Percentiles rank a stretch among this genome's conserved stretches.
Conservation (phyloP, 1,284 basidiomycete species). For the Ustilago sp. region DNA sequence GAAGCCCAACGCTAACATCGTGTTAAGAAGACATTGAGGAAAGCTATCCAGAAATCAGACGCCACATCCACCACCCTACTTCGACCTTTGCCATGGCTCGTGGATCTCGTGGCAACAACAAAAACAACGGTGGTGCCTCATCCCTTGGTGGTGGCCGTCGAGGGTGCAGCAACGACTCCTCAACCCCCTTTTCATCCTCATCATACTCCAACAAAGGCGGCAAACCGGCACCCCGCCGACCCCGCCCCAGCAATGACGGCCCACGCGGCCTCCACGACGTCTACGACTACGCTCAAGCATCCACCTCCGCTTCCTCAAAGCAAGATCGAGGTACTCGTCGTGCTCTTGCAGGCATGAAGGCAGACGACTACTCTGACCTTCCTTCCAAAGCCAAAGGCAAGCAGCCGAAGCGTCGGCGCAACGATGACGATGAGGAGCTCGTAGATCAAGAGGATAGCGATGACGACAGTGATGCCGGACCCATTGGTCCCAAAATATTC, state of each 20-base stretch:
- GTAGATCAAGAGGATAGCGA: conserved; percentile 27
- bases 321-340: conserved; percentile 32
- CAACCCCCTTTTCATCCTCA: conserved; percentile 32
- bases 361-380: conserved; percentile 35
- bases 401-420: conserved; percentile 8
- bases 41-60: too few relatives aligned
- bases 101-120: background rate
- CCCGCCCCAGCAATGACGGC: conserved; percentile 4
- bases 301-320: conserved; percentile 30
- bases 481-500: conserved; percentile 54
- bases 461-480: conserved; percentile 17
- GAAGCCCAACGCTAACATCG: too few relatives aligned
- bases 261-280: conserved; percentile 30
- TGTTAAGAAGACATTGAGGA: too few relatives aligned
- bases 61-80: background rate
- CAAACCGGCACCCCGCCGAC: conserved; percentile 19
- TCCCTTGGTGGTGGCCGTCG: conserved; percentile 20
- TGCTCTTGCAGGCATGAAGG: conserved; percentile 34
- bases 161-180: conserved; percentile 6
- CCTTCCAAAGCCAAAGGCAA: conserved; percentile 45
- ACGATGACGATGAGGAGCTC: conserved; percentile 16
- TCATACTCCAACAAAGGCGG: conserved; percentile 24
- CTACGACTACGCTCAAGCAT: conserved; percentile 37
- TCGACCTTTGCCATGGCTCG: background rate
- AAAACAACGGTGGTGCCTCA: conserved; percentile 6